phyloP scores from a whole-genome alignment of 345 rosid genomes.

The Euphorbia tirucalli region DNA sequence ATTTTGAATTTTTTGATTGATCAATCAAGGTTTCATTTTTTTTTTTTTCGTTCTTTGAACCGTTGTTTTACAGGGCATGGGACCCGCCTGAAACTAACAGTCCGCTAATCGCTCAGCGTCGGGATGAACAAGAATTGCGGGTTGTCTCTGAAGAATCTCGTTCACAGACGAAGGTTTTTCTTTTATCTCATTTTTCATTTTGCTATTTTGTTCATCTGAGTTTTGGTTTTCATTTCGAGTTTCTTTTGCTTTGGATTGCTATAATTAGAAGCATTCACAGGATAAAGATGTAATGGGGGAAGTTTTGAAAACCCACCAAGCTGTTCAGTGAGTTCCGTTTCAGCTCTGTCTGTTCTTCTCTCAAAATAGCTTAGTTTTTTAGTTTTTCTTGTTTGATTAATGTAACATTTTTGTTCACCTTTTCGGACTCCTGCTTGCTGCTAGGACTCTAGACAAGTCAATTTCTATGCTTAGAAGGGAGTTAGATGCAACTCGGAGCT shows the following conservation, averaged over 20 bases:
- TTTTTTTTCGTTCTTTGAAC: too few species aligned
- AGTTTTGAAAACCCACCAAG: constrained; percentile 73
- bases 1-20: not conserved
- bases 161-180: constrained; percentile 48
- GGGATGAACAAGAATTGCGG: constrained; percentile 61
- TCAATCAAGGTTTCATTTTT: too few species aligned
- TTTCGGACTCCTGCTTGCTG: constrained; percentile 15
- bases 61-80: constrained; percentile 47
- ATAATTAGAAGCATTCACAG: constrained; percentile 32
- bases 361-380: too few species aligned
- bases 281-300: constrained; percentile 56
- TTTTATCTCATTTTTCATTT: not conserved
- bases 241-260: not conserved
- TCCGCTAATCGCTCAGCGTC: constrained; percentile 49
- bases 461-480: constrained; percentile 68
- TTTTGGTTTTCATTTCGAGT: not conserved
- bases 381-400: not conserved
- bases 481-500: constrained; percentile 57
- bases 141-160: constrained; percentile 52
- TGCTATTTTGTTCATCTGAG: not conserved
- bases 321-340: constrained; percentile 64
- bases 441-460: constrained; percentile 80
- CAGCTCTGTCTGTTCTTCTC: not conserved
- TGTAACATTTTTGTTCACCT: constrained; percentile 8
- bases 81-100: constrained; percentile 45